Percentiles rank a stretch among this genome's conserved stretches.
These are phyloP conservation scores for Nymphaea thermarum DNA, from an alignment of 164 flowering plant genomes.

Conservation along the genomic window DNA sequence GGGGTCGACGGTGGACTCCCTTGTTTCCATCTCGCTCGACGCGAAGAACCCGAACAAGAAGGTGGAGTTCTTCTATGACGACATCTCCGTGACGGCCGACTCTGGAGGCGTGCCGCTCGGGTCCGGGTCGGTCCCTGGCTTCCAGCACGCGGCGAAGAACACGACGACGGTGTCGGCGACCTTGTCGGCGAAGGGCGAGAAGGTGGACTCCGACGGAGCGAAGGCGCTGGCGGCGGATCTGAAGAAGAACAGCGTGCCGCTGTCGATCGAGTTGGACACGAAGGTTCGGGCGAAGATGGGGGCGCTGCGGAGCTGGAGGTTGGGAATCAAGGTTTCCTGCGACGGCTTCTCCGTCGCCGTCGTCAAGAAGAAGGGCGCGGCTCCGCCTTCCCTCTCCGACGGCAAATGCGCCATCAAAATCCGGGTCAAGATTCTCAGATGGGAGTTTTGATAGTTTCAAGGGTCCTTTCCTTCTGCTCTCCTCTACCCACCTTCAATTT, in stretches of 20 bases:
- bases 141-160: constrained; percentile 28
- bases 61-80: constrained; percentile 38
- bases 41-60: constrained; percentile 68
- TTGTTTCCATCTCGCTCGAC: constrained; percentile 30
- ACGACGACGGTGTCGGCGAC: constrained; percentile 24
- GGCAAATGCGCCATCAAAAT: constrained; percentile 48
- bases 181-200: constrained; percentile 9
- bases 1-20: constrained; percentile 22
- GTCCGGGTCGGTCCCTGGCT: constrained; percentile 16
- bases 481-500: not conserved
- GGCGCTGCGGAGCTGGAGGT: constrained; percentile 36
- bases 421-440: constrained; percentile 60
- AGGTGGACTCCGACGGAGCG: constrained; percentile 17
- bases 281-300: constrained; percentile 63
- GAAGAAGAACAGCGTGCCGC: constrained; percentile 43
- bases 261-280: constrained; percentile 49
- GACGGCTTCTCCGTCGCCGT: constrained; percentile 17
- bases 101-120: constrained; percentile 26
- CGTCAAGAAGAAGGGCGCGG: constrained; percentile 14
- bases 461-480: not conserved
- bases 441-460: constrained; percentile 1
- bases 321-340: constrained; percentile 52
- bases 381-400: constrained; percentile 4
- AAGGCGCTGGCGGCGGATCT: constrained; percentile 24
- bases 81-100: constrained; percentile 22